Conservation (phyloP, 768 basidiomycete genomes). For the Tephrocybe sp. region DNA sequence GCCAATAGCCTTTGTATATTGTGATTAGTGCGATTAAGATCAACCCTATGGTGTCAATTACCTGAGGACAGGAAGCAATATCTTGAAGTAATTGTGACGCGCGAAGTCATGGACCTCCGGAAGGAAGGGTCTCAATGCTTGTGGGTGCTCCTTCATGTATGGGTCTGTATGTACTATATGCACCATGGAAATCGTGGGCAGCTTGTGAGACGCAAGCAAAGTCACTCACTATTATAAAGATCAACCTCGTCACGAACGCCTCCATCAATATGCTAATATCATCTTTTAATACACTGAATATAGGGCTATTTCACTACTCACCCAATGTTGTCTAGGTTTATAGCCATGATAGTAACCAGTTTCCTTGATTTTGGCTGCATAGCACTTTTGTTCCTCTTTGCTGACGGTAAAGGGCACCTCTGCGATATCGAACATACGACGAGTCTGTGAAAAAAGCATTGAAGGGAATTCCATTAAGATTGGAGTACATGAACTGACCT, state of each 20-base stretch:
- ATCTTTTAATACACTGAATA: background rate
- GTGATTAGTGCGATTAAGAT: no score
- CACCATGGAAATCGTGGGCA: background rate
- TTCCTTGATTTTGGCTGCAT: conserved; percentile 33
- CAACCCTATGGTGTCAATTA: conserved; percentile 22
- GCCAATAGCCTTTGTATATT: conserved; percentile 37
- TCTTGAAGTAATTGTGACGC: conserved; percentile 34
- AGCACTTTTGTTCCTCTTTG: conserved; percentile 37
- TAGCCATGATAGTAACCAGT: conserved; percentile 45
- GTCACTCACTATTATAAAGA: conserved; percentile 55
- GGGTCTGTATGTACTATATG: conserved; percentile 34
- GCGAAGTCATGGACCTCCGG: conserved; percentile 36
- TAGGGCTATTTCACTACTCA: background rate
- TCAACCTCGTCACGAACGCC: conserved; percentile 69
- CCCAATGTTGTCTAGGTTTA: conserved; percentile 21
- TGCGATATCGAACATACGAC: conserved; percentile 45
- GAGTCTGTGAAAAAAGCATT: conserved; percentile 26
- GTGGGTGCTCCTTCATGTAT: conserved; percentile 32
- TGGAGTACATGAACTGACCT: conserved; percentile 34
- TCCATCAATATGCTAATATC: conserved; percentile 58
- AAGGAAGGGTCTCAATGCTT: conserved; percentile 34
- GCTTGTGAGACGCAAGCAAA: background rate
- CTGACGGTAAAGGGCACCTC: conserved; percentile 39
- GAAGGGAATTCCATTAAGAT: background rate
- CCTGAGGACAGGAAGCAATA: conserved; percentile 38